Evolutionary conservation across 495 filamentous ascomycete genomes (phyloP).

Genomic region (Barbatosphaeria neglecta): DNA sequence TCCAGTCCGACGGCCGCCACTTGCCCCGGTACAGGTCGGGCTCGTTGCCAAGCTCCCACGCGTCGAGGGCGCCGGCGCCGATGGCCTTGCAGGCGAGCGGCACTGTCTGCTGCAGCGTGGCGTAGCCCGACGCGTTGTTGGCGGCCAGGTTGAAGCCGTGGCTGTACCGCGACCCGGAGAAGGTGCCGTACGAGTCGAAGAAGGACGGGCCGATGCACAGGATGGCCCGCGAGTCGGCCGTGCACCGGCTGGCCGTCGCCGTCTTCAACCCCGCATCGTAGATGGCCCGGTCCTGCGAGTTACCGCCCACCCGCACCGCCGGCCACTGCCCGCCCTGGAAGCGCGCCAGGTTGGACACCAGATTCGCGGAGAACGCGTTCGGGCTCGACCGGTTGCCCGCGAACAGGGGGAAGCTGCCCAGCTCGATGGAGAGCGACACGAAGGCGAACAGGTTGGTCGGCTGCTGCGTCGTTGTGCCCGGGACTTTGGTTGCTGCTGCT

Average conservation of each 20-base stretch:
- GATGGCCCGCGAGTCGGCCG: conserved; percentile 47
- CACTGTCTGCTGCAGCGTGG: conserved; percentile 40
- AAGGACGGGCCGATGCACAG: conserved; percentile 49
- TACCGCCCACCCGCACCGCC: background rate
- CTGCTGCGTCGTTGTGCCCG: background rate
- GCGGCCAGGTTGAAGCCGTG: conserved; percentile 54
- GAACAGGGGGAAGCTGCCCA: background rate
- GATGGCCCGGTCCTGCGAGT: background rate
- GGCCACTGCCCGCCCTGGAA: background rate
- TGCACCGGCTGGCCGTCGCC: conserved; percentile 8
- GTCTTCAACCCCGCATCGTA: background rate
- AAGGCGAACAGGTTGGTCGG: background rate
- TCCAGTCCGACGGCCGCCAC: conserved; percentile 42
- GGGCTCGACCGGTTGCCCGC: background rate
- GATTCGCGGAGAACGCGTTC: background rate
- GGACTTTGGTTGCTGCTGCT: background rate
- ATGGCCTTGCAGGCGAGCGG: conserved; percentile 50
- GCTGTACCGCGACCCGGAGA: conserved; percentile 43
- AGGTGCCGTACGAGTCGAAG: conserved; percentile 58
- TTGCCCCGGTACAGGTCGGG: conserved; percentile 49
- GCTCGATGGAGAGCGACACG: background rate
- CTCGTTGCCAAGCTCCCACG: conserved; percentile 61
- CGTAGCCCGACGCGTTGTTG: conserved; percentile 34
- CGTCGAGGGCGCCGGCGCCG: conserved; percentile 32
- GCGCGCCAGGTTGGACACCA: background rate